Percentiles rank a stretch among this genome's conserved stretches.
Evolutionary conservation across 345 rosid genomes (phyloP).

Genomic region (Brassica cretica): DNA sequence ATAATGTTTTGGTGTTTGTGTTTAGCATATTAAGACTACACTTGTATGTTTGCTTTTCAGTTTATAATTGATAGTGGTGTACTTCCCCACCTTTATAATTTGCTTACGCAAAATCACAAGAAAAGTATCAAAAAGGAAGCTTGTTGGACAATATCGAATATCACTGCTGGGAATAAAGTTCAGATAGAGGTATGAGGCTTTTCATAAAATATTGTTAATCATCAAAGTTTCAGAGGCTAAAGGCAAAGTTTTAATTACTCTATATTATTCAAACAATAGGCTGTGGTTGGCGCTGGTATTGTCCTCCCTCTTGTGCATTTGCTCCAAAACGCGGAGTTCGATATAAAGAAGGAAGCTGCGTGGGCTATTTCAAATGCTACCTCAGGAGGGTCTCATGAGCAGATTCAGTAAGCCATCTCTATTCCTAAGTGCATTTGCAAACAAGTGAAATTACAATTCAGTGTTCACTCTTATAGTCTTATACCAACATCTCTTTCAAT

Average conservation of each 20-base stretch:
- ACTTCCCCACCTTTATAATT: conserved; percentile 67
- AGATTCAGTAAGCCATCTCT: conserved; percentile 59
- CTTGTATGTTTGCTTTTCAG: conserved; percentile 42
- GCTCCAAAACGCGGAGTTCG: conserved; percentile 80
- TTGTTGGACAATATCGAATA: conserved; percentile 88
- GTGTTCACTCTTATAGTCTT: conserved; percentile 1
- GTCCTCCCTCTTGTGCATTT: conserved; percentile 73
- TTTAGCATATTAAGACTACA: conserved; percentile 3
- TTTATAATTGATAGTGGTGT: conserved; percentile 72
- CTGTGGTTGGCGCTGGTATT: conserved; percentile 68
- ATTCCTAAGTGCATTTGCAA: conserved; percentile 10
- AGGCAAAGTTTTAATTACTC: neutral
- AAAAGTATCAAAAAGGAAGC: conserved; percentile 91
- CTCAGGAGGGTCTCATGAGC: conserved; percentile 84
- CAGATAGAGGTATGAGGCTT: conserved; percentile 70
- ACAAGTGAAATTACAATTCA: conserved; percentile 22
- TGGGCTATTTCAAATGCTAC: conserved; percentile 92
- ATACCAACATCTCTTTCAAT: conserved; percentile 1
- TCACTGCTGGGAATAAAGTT: conserved; percentile 73
- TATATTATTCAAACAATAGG: conserved; percentile 43
- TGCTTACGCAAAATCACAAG: conserved; percentile 72
- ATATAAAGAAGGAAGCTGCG: conserved; percentile 87
- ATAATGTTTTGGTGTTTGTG: conserved; percentile 20
- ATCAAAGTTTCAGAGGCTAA: conserved; percentile 5
- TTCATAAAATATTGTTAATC: conserved; percentile 1